Evolutionary conservation across 2,329 filamentous ascomycete species (phyloP).

Genomic region (Aurifilum marmelostoma): DNA sequence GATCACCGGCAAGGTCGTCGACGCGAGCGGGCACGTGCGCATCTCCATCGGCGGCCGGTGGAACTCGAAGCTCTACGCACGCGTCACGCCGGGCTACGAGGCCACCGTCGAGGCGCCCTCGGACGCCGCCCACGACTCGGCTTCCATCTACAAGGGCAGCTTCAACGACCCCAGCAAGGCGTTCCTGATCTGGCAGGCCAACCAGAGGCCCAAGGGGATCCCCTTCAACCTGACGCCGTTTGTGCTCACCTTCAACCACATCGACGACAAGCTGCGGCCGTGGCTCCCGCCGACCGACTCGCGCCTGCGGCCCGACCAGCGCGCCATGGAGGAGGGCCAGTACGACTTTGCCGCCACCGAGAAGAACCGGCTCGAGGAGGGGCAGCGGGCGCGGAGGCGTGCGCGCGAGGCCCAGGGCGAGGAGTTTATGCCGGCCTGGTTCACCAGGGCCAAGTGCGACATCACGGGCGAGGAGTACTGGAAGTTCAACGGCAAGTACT

Average conservation of each 20-base stretch:
- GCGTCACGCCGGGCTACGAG: slow-evolving; percentile 89
- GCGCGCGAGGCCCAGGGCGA: slow-evolving; percentile 77
- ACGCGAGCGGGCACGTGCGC: slow-evolving; percentile 75
- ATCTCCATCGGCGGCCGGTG: slow-evolving; percentile 92
- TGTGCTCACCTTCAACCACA: slow-evolving; percentile 89
- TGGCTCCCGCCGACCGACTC: slow-evolving; percentile 92
- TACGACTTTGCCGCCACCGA: slow-evolving; percentile 92
- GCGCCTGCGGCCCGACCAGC: slow-evolving; percentile 87
- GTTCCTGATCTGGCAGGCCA: slow-evolving; percentile 91
- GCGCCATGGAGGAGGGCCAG: slow-evolving; percentile 98
- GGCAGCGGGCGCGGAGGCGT: slow-evolving; percentile 76
- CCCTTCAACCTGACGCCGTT: slow-evolving; percentile 97
- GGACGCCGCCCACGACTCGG: slow-evolving; percentile 37
- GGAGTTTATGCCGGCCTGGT: slow-evolving; percentile 86
- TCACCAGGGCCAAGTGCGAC: slow-evolving; percentile 71
- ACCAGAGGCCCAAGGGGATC: slow-evolving; percentile 77
- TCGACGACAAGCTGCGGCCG: slow-evolving; percentile 78
- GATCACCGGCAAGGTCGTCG: slow-evolving; percentile 82
- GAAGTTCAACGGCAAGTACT: slow-evolving; percentile 88
- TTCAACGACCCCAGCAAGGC: slow-evolving; percentile 70
- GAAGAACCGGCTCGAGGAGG: slow-evolving; percentile 94
- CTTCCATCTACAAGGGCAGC: slow-evolving; percentile 49
- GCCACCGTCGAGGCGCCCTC: slow-evolving; percentile 66
- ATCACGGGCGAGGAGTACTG: slow-evolving; percentile 89
- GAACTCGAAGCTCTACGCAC: slow-evolving; percentile 97